phyloP scores from a whole-genome alignment of 2,329 filamentous ascomycete species.

The Fusarium sp. region DNA sequence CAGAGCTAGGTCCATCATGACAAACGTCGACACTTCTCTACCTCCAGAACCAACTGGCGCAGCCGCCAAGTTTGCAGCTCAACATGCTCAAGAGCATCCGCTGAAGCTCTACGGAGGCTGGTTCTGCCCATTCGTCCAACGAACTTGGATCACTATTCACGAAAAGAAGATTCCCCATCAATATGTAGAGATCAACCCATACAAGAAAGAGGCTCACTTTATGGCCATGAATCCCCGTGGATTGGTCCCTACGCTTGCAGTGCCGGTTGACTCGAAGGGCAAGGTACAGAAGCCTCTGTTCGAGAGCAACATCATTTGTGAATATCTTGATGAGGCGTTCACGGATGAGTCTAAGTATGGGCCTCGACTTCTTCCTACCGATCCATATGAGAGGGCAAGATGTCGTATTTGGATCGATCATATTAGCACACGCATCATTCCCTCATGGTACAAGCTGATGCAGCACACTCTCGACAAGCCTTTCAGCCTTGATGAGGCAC shows the following conservation, averaged over 20 bases:
- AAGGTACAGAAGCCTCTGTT: slow-evolving; percentile 68
- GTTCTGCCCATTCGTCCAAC: slow-evolving; percentile 79
- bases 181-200: slow-evolving; percentile 82
- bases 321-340: slow-evolving; percentile 80
- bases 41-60: slow-evolving; percentile 59
- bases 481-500: slow-evolving; percentile 62
- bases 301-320: slow-evolving; percentile 77
- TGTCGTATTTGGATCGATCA: slow-evolving; percentile 81
- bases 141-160: slow-evolving; percentile 76
- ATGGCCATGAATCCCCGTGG: slow-evolving; percentile 79
- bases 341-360: slow-evolving; percentile 55
- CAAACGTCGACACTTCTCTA: slow-evolving; percentile 60
- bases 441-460: slow-evolving; percentile 72
- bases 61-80: slow-evolving; percentile 58
- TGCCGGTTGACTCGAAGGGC: slow-evolving; percentile 50
- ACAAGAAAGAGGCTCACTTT: slow-evolving; percentile 75
- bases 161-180: slow-evolving; percentile 80
- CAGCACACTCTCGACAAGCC: slow-evolving; percentile 64
- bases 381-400: slow-evolving; percentile 72
- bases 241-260: slow-evolving; percentile 75
- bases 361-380: slow-evolving; percentile 65
- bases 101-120: slow-evolving; percentile 78
- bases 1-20: slow-evolving; percentile 47
- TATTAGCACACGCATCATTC: slow-evolving; percentile 72
- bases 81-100: slow-evolving; percentile 58